Evolutionary conservation across 331 rosid genomes (phyloP).

Genomic region (Pyrus hybrid): DNA sequence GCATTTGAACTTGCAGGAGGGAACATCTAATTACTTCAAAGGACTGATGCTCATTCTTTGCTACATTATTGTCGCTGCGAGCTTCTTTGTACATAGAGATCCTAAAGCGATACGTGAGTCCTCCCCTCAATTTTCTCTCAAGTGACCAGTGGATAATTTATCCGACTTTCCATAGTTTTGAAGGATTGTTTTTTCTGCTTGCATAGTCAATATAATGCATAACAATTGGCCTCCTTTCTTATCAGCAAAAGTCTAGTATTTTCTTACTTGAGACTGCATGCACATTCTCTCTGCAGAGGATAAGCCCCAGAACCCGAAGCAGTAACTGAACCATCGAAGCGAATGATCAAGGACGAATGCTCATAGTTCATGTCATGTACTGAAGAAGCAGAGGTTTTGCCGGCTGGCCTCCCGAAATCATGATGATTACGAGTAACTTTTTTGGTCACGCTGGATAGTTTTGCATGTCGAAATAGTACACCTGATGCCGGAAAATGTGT

Average conservation of each 20-base stretch:
- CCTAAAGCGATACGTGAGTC: constrained; percentile 56
- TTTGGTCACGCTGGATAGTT: not conserved
- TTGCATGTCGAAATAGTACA: not conserved
- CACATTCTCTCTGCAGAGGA: constrained; percentile 18
- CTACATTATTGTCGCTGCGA: constrained; percentile 86
- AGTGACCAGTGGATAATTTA: not conserved
- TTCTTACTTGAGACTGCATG: not conserved
- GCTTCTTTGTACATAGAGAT: constrained; percentile 83
- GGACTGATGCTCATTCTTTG: constrained; percentile 85
- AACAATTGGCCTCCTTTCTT: not conserved
- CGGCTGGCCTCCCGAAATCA: not conserved
- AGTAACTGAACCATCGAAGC: not conserved
- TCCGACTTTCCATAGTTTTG: not conserved
- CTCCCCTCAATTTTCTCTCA: not conserved
- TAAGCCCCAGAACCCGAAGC: constrained; percentile 11
- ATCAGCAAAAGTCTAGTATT: not conserved
- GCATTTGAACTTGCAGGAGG: constrained; percentile 53
- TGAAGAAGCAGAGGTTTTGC: not conserved
- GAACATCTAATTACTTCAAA: too few species aligned
- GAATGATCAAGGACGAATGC: not conserved
- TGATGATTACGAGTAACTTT: not conserved
- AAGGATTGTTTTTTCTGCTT: not conserved
- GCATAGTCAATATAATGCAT: not conserved
- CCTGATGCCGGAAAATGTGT: not conserved
- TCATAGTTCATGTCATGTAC: not conserved